Conservation (phyloP, 768 basidiomycete species). For the Lentinula guzmanii region DNA sequence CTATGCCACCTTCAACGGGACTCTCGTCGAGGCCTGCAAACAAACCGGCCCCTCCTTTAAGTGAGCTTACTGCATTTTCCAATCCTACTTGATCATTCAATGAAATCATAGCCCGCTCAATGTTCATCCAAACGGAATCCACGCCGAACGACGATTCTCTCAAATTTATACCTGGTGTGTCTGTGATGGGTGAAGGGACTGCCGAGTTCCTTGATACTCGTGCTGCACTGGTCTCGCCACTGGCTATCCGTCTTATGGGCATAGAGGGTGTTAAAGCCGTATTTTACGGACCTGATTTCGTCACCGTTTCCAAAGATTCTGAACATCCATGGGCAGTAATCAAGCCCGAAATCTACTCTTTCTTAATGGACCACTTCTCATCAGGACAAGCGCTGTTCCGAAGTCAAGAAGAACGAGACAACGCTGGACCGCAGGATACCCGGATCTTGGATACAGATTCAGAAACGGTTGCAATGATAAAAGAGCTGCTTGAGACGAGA, state of each 20-base stretch:
- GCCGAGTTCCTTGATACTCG: conserved; percentile 93
- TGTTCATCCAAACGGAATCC: conserved; percentile 98
- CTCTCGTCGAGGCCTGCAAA: conserved; percentile 5
- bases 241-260: conserved; percentile 94
- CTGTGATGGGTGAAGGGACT: conserved; percentile 83
- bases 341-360: conserved; percentile 95
- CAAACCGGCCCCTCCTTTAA: conserved; percentile 20
- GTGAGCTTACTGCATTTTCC: conserved; percentile 20
- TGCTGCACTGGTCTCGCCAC: conserved; percentile 80
- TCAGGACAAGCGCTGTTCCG: conserved; percentile 85
- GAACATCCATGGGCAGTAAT: conserved; percentile 84
- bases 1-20: background rate
- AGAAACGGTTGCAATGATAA: conserved; percentile 98
- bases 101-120: conserved; percentile 56
- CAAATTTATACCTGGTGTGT: conserved; percentile 92
- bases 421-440: conserved; percentile 90
- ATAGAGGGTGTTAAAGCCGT: conserved; percentile 85
- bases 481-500: conserved; percentile 91
- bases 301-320: conserved; percentile 88
- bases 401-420: conserved; percentile 71
- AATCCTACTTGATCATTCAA: background rate
- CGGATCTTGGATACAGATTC: conserved; percentile 90
- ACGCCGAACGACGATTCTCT: conserved; percentile 97
- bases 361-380: conserved; percentile 96
- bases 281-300: conserved; percentile 98